A percentile compares a stretch with the other conserved stretches of the same genome.
phyloP scores from a whole-genome alignment of 164 flowering plant species.

The Nymphaea thermarum region DNA sequence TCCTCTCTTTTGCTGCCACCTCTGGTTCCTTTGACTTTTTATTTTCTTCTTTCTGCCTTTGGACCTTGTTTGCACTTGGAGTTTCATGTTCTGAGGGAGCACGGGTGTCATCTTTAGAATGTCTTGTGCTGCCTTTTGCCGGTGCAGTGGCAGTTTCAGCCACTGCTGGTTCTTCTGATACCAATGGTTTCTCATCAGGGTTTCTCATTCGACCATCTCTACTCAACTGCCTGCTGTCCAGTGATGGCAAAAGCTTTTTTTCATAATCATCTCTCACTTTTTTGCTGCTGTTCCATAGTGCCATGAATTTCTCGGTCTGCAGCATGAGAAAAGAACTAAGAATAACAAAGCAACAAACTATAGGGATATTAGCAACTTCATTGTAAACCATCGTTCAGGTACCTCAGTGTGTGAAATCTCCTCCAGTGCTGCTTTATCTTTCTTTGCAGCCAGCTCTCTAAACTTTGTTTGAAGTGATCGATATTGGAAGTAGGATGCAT shows the following conservation, averaged over 20 bases:
- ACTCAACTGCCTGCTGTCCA: conserved; percentile 66
- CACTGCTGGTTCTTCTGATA: conserved; percentile 21
- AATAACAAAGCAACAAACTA: neutral
- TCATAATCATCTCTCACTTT: conserved; percentile 76
- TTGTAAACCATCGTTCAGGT: neutral
- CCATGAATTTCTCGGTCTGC: conserved; percentile 69
- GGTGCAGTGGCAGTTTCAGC: conserved; percentile 24
- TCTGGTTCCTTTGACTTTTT: conserved; percentile 16
- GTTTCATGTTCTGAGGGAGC: conserved; percentile 18
- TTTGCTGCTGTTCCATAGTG: conserved; percentile 55
- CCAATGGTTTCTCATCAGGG: conserved; percentile 68
- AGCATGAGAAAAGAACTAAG: neutral
- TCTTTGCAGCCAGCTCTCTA: conserved; percentile 60
- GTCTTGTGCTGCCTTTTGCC: conserved; percentile 26
- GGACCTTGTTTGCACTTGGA: conserved; percentile 17
- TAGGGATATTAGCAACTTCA: neutral
- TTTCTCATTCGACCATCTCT: conserved; percentile 83
- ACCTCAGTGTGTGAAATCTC: conserved; percentile 59
- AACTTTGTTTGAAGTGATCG: conserved; percentile 48
- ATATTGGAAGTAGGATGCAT: conserved; percentile 40
- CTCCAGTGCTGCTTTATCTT: conserved; percentile 50
- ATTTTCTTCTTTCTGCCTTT: conserved; percentile 29
- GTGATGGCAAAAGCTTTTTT: conserved; percentile 54
- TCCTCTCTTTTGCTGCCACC: conserved; percentile 14
- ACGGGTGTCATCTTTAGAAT: conserved; percentile 42